Conservation (phyloP, 768 basidiomycete species). For the Lactarius quietus region DNA sequence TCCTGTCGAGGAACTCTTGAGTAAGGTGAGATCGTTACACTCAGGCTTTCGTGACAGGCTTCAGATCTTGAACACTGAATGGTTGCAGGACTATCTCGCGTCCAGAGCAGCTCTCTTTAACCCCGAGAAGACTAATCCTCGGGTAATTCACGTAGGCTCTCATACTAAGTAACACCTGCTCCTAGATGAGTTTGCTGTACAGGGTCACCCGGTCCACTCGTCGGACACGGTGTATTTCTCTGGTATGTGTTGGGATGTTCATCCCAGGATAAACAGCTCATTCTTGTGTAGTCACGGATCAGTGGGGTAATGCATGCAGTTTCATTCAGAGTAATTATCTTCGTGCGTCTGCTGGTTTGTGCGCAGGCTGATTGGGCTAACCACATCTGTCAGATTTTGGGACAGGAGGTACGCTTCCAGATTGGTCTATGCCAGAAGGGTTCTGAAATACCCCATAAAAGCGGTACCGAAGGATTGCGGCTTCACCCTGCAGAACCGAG, state of each 20-base stretch:
- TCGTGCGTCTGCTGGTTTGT: conserved; percentile 41
- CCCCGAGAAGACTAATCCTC: conserved; percentile 56
- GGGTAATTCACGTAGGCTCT: conserved; percentile 50
- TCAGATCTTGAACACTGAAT: not conserved
- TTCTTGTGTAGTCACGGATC: conserved; percentile 60
- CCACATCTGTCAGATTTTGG: conserved; percentile 65
- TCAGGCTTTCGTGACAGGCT: no score
- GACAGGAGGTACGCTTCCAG: conserved; percentile 56
- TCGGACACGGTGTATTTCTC: conserved; percentile 97
- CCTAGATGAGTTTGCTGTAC: not conserved
- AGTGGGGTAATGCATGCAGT: conserved; percentile 89
- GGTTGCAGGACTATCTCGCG: conserved; percentile 72
- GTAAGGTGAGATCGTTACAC: conserved; percentile 54
- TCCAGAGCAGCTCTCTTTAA: conserved; percentile 79
- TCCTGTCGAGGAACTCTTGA: conserved; percentile 79
- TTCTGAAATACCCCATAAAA: conserved; percentile 27
- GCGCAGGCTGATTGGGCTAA: not conserved
- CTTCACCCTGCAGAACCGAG: conserved; percentile 95
- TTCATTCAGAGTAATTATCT: conserved; percentile 87
- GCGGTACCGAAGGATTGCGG: conserved; percentile 94
- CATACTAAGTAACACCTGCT: not conserved
- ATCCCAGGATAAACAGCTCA: not conserved
- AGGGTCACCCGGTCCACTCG: conserved; percentile 81
- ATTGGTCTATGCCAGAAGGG: not conserved
- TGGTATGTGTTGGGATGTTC: conserved; percentile 41